Evolutionary conservation across 164 flowering plant genomes (phyloP), one percentile per base, ranked within the genome.

Genomic region (Magnolia officinalis): DNA sequence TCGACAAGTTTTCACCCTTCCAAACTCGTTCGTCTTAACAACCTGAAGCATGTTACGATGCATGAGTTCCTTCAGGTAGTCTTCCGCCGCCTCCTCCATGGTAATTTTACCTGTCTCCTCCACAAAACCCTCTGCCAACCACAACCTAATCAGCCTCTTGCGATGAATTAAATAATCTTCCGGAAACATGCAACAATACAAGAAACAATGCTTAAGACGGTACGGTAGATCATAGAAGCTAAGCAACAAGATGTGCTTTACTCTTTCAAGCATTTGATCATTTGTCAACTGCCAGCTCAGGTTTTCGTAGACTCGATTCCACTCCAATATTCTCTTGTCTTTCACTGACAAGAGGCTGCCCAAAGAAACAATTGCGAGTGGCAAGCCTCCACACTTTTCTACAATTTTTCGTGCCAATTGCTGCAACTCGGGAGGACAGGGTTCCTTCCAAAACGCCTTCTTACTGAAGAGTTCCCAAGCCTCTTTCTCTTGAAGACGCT

Each of bases 71-170:
- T 72, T 66, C 2, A 79, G 50, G 71, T 75, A 79, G 9, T 55
- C 6, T 6, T 71, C 72, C 0, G 72, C 81, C 2, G 3, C 45
- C 4, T 70, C 72, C 71, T 75, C 78, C 63, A 67, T 37, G 8
- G 45, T 55, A 52, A 52, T 52, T 67, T 11, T 18, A 11, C 52
- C n/a, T 8, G 50, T 23, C 4, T 19, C 29, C 31, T 23, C 24
- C 1, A 82, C 70, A 70, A 76, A 79, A 3, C 84, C 84, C 37
- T 81, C 79, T 3, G 83, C 81, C 19, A 82, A 69, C 80, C 71
- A 82, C 13, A 85, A 37, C 20, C 75, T 64, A 4, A 78, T 69
- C 24, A 87, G 69, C 8, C 52, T 67, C 5, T 72, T 74, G 6
- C 63, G 73, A 1, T 66, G 24, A 58, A 81, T 68, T 31, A 69